A percentile compares a stretch with the other conserved stretches of the same genome.
Conservation (phyloP, 306 rosid genomes). For the Glycyrrhiza uralensis region DNA sequence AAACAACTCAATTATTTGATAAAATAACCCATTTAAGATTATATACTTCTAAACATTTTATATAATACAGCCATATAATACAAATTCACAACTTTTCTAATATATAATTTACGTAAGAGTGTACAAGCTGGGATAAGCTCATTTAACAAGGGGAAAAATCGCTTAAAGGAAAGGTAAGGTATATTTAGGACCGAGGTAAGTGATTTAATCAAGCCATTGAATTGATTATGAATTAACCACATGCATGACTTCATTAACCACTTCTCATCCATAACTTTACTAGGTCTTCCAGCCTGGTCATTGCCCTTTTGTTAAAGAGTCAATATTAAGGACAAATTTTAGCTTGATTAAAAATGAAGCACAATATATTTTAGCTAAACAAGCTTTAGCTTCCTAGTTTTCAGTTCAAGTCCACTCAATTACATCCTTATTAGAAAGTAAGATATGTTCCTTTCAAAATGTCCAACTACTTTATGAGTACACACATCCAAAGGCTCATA, state of each 20-base stretch:
- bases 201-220: neutral
- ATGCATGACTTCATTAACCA: neutral
- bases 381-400: neutral
- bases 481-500: neutral
- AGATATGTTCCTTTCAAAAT: neutral
- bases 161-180: neutral
- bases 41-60: neutral
- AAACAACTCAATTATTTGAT: neutral
- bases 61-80: neutral
- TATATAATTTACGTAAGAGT: neutral
- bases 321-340: neutral
- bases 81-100: neutral
- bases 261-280: neutral
- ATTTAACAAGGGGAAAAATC: neutral
- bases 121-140: neutral
- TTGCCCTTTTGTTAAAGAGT: neutral
- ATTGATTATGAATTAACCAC: neutral
- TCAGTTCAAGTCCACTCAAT: neutral
- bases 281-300: neutral
- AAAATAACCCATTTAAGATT: neutral
- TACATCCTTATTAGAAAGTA: neutral
- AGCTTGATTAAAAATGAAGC: neutral
- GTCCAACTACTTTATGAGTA: neutral
- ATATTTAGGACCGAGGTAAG: neutral
- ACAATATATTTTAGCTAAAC: neutral